A percentile compares a stretch with the other conserved stretches of the same genome.
phyloP scores from a whole-genome alignment of 768 basidiomycete genomes.

The Leccinum aurantiacum region DNA sequence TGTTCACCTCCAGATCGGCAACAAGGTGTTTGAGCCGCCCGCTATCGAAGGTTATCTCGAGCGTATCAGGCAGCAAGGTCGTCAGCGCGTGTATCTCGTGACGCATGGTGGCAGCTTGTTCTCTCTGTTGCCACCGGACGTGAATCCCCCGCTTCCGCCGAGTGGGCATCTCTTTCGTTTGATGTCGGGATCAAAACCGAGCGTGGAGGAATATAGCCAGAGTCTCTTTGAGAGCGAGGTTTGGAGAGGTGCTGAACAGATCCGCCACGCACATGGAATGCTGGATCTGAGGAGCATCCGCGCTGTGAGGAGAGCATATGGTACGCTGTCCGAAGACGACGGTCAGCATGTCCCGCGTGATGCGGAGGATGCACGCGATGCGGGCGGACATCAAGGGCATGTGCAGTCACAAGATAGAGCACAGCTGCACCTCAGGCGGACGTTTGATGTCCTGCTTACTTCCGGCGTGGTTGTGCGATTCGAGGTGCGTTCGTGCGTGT shows the following conservation, averaged over 20 bases:
- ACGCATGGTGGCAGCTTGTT: constrained; percentile 77
- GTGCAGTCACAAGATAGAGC: constrained; percentile 42
- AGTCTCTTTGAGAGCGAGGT: constrained; percentile 52
- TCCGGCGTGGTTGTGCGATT: constrained; percentile 71
- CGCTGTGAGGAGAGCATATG: constrained; percentile 56
- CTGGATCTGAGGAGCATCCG: constrained; percentile 72
- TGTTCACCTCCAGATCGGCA: constrained; percentile 41
- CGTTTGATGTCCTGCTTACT: constrained; percentile 74
- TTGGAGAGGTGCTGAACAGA: constrained; percentile 60
- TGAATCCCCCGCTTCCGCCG: constrained; percentile 72
- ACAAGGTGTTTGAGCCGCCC: constrained; percentile 67
- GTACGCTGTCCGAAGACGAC: constrained; percentile 27
- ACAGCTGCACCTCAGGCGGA: constrained; percentile 55
- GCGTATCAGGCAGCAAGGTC: constrained; percentile 58
- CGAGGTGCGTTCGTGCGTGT: constrained; percentile 55
- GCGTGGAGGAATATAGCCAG: constrained; percentile 31
- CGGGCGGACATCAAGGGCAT: constrained; percentile 60
- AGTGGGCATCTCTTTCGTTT: constrained; percentile 41
- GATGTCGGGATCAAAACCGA: constrained; percentile 29
- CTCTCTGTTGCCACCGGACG: constrained; percentile 46
- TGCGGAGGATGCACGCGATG: constrained; percentile 56
- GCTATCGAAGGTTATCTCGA: constrained; percentile 86
- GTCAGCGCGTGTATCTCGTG: constrained; percentile 64
- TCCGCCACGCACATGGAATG: constrained; percentile 63
- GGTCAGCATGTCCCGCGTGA: constrained; percentile 30